phyloP scores from a whole-genome alignment of 441 rosid species.

The Aquilaria agallochum region DNA sequence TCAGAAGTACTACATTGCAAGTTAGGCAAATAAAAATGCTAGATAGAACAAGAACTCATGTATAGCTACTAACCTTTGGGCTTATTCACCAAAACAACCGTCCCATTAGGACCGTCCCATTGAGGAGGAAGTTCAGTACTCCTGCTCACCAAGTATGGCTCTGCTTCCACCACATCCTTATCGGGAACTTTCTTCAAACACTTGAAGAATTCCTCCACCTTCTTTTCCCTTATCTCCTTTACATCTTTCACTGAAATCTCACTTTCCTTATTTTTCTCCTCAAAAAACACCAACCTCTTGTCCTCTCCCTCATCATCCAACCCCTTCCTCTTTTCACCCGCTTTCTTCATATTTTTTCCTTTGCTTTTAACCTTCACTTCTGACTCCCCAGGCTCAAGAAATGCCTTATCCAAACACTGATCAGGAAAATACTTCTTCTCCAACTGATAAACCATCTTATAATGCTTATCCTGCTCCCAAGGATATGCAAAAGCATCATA shows the following conservation, averaged over 20 bases:
- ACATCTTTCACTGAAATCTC: conserved; percentile 17
- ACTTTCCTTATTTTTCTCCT: conserved; percentile 31
- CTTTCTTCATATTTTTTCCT: conserved; percentile 30
- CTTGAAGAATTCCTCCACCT: conserved; percentile 84
- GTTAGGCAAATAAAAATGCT: background rate
- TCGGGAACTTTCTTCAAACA: conserved; percentile 67
- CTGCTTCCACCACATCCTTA: conserved; percentile 52
- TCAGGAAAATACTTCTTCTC: conserved; percentile 97
- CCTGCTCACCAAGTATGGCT: conserved; percentile 73
- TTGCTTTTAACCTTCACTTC: conserved; percentile 22
- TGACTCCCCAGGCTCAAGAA: conserved; percentile 60
- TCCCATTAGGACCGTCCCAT: conserved; percentile 88
- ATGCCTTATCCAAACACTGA: conserved; percentile 87
- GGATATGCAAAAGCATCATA: conserved; percentile 85
- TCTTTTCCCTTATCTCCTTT: conserved; percentile 60
- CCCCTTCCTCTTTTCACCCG: conserved; percentile 22
- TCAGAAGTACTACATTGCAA: conserved; percentile 4
- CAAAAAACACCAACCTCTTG: conserved; percentile 56
- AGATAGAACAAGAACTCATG: background rate
- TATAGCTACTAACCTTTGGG: conserved; percentile 63
- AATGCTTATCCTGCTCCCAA: conserved; percentile 96
- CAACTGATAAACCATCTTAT: conserved; percentile 92
- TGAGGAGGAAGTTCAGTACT: conserved; percentile 79
- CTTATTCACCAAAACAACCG: conserved; percentile 84
- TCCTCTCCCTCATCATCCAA: conserved; percentile 27